Base-by-base conservation (phyloP, 257 asterid species). In the Anisodus tanguticus region DNA sequence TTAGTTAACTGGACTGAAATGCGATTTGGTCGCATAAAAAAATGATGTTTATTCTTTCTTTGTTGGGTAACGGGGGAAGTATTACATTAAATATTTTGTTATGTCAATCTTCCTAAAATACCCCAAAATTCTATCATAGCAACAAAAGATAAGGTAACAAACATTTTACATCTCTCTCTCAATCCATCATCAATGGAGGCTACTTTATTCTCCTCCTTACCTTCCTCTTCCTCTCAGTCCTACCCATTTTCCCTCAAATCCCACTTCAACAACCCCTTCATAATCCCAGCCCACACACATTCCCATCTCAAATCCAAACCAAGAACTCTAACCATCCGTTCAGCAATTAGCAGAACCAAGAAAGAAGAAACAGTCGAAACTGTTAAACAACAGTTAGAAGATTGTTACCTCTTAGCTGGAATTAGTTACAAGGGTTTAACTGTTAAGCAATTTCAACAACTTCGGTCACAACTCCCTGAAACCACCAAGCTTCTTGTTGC, bases 281-380 rank as follows among this genome's bases (percentile, higher is more conserved):
- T 77, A 85, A 31, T 89, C 82, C 19, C 93, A 84, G 79, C 71
- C 85, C 86, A 45, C 2, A 22, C 80, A 37, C 35, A 26, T 51
- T 49, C 70, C 87, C 87, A 59, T 72, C 84, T 35, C 57, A 77
- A 83, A 81, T 3, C 85, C 83, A 87, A 83, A 84, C 9, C 88
- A 43, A 83, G 76, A 84, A 69, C 86, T 74, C 57, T 88, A 39
- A 89, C 90, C 66, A 91, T 96, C 89, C 82, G 88, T 45, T 87
- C 97, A 84, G 97, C 99, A 62, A 96, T 96, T 16, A 92, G 95
- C 92, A 92, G 98, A 72, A 90, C 90, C 85, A 95, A 92, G 92
- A 96, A 96, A 60, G 99, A 96, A 83, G 98, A 92, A 86, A 96
- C 98, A 2, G 94, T 95, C 3, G 94, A 92, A 58, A 90, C 89